Percentiles rank a stretch among this genome's conserved stretches.
Conservation (phyloP, 805 yeast species). For the Sungouiella thailandica region DNA sequence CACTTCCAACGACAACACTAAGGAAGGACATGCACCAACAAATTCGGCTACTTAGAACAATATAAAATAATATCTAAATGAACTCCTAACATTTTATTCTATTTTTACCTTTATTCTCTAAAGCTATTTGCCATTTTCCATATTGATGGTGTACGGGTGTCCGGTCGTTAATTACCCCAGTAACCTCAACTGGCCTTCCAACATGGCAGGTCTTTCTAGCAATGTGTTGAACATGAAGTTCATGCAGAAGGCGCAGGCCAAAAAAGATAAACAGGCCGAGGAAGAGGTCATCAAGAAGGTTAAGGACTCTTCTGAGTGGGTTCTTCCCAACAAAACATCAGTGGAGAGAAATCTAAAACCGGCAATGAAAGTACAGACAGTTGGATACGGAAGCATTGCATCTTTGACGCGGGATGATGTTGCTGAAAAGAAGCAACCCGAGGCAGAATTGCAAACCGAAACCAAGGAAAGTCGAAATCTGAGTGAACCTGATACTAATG, state of each 20-base stretch:
- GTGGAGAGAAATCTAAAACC: constrained; percentile 22
- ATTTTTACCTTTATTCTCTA: too few species aligned
- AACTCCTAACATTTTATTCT: too few species aligned
- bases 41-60: too few species aligned
- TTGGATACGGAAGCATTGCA: constrained; percentile 40
- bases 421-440: not conserved
- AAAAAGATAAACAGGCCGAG: constrained; percentile 26
- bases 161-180: too few species aligned
- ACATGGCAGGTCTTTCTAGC: constrained; percentile 44
- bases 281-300: constrained; percentile 33
- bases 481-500: too few species aligned
- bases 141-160: too few species aligned
- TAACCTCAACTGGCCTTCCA: too few species aligned
- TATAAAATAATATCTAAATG: too few species aligned
- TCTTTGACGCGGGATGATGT: constrained; percentile 3
- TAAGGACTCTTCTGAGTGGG: constrained; percentile 52
- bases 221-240: constrained; percentile 82
- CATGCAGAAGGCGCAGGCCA: constrained; percentile 40
- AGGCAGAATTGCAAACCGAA: too few species aligned
- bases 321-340: constrained; percentile 26
- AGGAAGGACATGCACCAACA: too few species aligned
- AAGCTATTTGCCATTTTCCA: too few species aligned
- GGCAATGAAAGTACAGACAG: constrained; percentile 21
- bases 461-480: constrained; percentile 1
- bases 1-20: too few species aligned